Percentiles rank a stretch among this genome's conserved stretches.
These are phyloP conservation scores for Emmonsia crescens DNA, from an alignment of 2,329 filamentous ascomycete genomes.

Conservation along the genomic window DNA sequence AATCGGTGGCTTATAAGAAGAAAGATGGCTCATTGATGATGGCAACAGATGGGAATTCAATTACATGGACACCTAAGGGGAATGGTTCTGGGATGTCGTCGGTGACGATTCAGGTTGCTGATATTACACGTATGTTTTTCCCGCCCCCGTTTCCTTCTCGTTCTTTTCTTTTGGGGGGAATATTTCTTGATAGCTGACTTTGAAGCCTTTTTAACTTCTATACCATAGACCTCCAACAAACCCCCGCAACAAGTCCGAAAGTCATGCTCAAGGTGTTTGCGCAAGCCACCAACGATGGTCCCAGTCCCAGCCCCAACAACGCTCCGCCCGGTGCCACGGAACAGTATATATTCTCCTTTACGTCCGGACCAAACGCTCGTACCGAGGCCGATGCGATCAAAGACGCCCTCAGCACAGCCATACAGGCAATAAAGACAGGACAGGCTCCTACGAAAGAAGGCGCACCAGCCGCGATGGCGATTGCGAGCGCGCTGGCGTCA, in stretches of 20 bases:
- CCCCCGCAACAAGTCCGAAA: constrained; percentile 74
- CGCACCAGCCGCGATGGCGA: constrained; percentile 61
- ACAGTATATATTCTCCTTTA: constrained; percentile 81
- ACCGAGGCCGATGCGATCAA: constrained; percentile 78
- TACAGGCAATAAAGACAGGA: constrained; percentile 55
- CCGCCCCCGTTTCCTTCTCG: neutral
- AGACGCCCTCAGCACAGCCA: constrained; percentile 65
- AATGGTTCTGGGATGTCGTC: constrained; percentile 47
- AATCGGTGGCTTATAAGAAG: constrained; percentile 71
- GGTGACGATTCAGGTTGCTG: constrained; percentile 59
- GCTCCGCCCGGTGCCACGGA: constrained; percentile 37
- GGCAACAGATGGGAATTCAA: constrained; percentile 57
- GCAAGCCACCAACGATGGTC: constrained; percentile 46
- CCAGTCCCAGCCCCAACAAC: constrained; percentile 8
- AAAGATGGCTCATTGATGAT: constrained; percentile 79
- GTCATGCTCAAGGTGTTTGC: constrained; percentile 90
- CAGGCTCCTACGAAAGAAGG: constrained; percentile 28
- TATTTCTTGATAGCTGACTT: constrained; percentile 1
- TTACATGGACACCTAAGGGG: constrained; percentile 70
- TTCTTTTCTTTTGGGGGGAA: neutral
- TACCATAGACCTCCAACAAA: constrained; percentile 75
- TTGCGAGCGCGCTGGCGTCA: constrained; percentile 57
- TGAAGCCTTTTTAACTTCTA: neutral
- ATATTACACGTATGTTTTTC: constrained; percentile 63
- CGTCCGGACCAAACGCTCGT: constrained; percentile 62